Conservation (phyloP, 139 green algal species). For the Ostreobium quekettii region DNA sequence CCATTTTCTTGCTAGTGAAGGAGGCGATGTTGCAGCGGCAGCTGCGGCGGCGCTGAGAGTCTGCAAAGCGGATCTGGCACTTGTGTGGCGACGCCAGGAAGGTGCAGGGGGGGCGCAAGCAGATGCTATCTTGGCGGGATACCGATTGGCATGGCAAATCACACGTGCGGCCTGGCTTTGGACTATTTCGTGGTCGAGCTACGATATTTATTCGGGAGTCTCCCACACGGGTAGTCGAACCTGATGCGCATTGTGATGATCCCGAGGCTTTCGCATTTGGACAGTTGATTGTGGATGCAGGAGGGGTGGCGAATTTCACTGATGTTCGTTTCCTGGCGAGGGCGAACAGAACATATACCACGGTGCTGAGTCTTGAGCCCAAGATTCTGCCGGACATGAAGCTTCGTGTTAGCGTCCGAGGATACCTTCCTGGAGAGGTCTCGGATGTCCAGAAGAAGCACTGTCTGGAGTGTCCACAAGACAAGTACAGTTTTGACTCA, state of each 20-base stretch:
- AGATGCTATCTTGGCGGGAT: too few relatives aligned
- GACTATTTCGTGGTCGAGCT: too few relatives aligned
- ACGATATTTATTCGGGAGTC: too few relatives aligned
- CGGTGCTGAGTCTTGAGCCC: neutral
- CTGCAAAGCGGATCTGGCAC: too few relatives aligned
- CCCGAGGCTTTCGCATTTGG: too few relatives aligned
- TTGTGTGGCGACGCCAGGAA: too few relatives aligned
- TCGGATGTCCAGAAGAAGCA: neutral
- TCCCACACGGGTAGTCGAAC: too few relatives aligned
- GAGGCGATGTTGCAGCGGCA: neutral
- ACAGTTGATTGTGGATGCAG: neutral
- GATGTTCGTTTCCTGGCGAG: neutral
- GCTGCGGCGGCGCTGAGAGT: neutral
- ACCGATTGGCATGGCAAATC: too few relatives aligned
- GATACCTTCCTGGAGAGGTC: neutral
- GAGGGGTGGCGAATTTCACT: neutral
- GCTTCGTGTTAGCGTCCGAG: neutral
- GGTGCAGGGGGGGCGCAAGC: too few relatives aligned
- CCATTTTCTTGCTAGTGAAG: too few relatives aligned
- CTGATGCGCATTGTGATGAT: too few relatives aligned
- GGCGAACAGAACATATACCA: neutral
- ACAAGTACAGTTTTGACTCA: neutral
- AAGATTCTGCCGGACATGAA: neutral
- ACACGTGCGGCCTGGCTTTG: too few relatives aligned
- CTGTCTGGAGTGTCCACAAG: neutral